phyloP scores from a whole-genome alignment of 352 stramenopile genomes.

The Phytophthora pluvialis region DNA sequence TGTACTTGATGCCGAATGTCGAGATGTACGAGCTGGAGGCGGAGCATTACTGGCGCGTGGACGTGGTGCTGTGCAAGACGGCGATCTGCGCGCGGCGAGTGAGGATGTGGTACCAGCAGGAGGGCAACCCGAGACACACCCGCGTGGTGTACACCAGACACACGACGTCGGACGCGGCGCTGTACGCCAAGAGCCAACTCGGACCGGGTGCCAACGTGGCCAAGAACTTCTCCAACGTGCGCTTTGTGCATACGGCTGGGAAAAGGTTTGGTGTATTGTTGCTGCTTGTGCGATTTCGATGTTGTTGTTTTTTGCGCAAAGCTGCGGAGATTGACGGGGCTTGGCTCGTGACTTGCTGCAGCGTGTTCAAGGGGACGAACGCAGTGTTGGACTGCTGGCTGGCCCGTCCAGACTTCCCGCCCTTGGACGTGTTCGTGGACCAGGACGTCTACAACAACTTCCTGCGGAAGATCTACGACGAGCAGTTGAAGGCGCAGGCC shows the following conservation, averaged over 20 bases:
- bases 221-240: constrained; percentile 47
- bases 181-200: constrained; percentile 33
- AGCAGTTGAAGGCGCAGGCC: constrained; percentile 25
- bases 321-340: constrained; percentile 7
- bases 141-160: constrained; percentile 55
- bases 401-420: constrained; percentile 44
- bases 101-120: constrained; percentile 54
- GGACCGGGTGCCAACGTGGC: constrained; percentile 1
- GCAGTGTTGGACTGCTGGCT: constrained; percentile 64
- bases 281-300: neutral
- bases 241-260: constrained; percentile 43
- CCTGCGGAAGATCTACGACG: constrained; percentile 34
- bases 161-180: constrained; percentile 47
- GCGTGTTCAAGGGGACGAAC: constrained; percentile 45
- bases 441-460: constrained; percentile 43
- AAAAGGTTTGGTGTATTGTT: constrained; percentile 33
- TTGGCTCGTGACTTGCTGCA: constrained; percentile 25
- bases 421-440: constrained; percentile 48
- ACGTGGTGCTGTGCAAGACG: constrained; percentile 68
- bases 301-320: neutral
- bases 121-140: constrained; percentile 53
- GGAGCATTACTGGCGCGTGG: constrained; percentile 47
- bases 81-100: constrained; percentile 49
- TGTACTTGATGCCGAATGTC: constrained; percentile 63
- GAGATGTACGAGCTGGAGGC: constrained; percentile 62